These are phyloP conservation scores for Paraglomus occultum DNA, from an alignment of 192 early-diverging fungal species.

Conservation along the genomic window DNA sequence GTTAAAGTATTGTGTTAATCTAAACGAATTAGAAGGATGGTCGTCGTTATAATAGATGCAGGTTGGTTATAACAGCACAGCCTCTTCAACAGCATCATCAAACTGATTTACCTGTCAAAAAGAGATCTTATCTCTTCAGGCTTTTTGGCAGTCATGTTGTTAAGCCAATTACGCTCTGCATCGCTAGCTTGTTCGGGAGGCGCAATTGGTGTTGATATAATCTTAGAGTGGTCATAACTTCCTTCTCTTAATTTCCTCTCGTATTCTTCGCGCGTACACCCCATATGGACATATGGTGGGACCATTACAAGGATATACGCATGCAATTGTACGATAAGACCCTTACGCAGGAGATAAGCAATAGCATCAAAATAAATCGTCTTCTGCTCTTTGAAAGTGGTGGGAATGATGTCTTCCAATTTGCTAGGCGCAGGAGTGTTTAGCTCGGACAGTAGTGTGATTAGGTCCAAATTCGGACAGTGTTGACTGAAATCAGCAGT, in stretches of 20 bases:
- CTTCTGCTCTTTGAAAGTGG: constrained; percentile 60
- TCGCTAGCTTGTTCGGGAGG: constrained; percentile 50
- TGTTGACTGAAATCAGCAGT: constrained; percentile 29
- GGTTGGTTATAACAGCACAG: neutral
- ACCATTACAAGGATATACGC: constrained; percentile 69
- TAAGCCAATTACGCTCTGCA: constrained; percentile 49
- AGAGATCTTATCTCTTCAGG: constrained; percentile 51
- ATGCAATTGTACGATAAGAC: constrained; percentile 77
- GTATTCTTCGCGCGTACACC: constrained; percentile 36
- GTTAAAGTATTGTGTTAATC: constrained; percentile 72
- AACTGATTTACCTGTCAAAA: constrained; percentile 50
- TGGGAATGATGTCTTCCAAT: constrained; percentile 42
- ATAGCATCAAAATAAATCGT: constrained; percentile 80
- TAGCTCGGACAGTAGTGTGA: constrained; percentile 50
- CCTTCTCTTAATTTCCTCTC: constrained; percentile 33
- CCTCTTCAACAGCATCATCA: constrained; percentile 4
- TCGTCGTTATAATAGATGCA: neutral
- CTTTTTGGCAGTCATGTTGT: constrained; percentile 48
- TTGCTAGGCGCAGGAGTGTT: constrained; percentile 59
- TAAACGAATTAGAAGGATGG: constrained; percentile 30
- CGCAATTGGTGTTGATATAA: constrained; percentile 29
- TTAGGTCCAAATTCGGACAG: constrained; percentile 14
- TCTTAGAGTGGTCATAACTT: constrained; percentile 23
- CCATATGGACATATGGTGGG: constrained; percentile 56
- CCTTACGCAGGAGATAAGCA: constrained; percentile 75